phyloP scores from a whole-genome alignment of 148 eudicot genomes.

The Chenopodium berlandieri region DNA sequence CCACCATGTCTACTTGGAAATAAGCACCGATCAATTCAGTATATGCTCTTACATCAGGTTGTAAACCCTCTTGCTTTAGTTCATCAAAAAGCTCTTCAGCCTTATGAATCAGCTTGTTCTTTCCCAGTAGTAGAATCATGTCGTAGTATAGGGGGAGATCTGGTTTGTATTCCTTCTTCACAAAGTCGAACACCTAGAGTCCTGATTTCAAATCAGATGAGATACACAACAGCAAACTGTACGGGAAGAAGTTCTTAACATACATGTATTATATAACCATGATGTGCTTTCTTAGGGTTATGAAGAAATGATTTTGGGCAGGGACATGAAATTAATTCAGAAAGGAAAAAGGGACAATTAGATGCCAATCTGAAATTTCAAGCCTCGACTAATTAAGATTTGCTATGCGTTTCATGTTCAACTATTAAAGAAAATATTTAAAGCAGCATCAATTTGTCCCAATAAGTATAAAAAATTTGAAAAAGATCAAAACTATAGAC shows the following conservation, averaged over 20 bases:
- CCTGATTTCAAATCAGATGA: constrained; percentile 41
- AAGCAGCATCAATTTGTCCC: not conserved
- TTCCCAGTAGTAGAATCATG: constrained; percentile 60
- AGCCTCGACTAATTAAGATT: not conserved
- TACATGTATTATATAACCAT: no score
- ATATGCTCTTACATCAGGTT: constrained; percentile 62
- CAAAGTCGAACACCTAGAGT: constrained; percentile 63
- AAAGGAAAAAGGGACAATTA: not conserved
- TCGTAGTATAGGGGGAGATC: constrained; percentile 46
- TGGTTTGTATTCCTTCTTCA: constrained; percentile 58
- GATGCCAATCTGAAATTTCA: not conserved
- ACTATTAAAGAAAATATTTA: not conserved
- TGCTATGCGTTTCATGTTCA: not conserved
- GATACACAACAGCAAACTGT: constrained; percentile 16
- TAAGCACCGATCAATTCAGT: constrained; percentile 72
- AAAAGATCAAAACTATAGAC: not conserved
- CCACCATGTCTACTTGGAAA: constrained; percentile 46
- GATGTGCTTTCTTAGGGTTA: not conserved
- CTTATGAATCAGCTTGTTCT: constrained; percentile 46
- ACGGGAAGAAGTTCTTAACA: not conserved
- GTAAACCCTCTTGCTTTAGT: constrained; percentile 52
- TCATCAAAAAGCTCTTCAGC: constrained; percentile 54
- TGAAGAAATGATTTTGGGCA: not conserved
- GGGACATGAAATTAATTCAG: not conserved
- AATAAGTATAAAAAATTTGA: not conserved